Evolutionary conservation across 1,139 yeast genomes (phyloP), one percentile per base, ranked within the genome.

Genomic region (Chernovozyma aurita): DNA sequence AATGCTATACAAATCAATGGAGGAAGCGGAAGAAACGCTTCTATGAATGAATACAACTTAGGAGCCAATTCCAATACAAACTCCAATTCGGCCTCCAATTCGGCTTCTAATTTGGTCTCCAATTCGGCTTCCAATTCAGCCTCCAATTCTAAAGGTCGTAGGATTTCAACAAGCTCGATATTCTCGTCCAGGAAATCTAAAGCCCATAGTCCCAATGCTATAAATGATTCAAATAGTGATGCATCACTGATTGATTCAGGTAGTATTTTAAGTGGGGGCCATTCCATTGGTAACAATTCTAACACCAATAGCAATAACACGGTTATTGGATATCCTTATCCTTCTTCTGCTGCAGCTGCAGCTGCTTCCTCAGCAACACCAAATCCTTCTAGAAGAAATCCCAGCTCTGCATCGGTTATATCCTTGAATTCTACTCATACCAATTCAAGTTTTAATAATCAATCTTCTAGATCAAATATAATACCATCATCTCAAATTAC

Each of bases 111-210:
- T n/a, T n/a, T n/a, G n/a, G n/a, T n/a, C n/a, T n/a, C n/a, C n/a
- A n/a, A n/a, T n/a, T n/a, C n/a, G n/a, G n/a, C n/a, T n/a, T n/a
- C n/a, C n/a, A n/a, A n/a, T n/a, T n/a, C n/a, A n/a, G n/a, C n/a
- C n/a, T n/a, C n/a, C n/a, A 31, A 34, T 39, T 50, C 11, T 16
- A 18, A 18, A 24, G 24, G 28, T 17, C 28, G 55, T 42, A 49
- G 72, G 36, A 58, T 59, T 39, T 59, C 69, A 22, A 54, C 69
- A n/a, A 58, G 66, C 27, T 63, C 71, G 18, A 59, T 69, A 16
- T 69, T 69, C 46, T 33, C 37, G 3, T 37, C 40, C 20, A 12
- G 40, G 14, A 37, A 37, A 21, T 37, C 34, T 6, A 51, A 45
- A 34, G 41, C 36, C 31, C 30, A 12, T 4, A 24, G 27, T 11